Percentiles rank a stretch among this genome's conserved stretches.
Conservation (phyloP, 169 alveolate species). For the Amoebophrya sp. region DNA sequence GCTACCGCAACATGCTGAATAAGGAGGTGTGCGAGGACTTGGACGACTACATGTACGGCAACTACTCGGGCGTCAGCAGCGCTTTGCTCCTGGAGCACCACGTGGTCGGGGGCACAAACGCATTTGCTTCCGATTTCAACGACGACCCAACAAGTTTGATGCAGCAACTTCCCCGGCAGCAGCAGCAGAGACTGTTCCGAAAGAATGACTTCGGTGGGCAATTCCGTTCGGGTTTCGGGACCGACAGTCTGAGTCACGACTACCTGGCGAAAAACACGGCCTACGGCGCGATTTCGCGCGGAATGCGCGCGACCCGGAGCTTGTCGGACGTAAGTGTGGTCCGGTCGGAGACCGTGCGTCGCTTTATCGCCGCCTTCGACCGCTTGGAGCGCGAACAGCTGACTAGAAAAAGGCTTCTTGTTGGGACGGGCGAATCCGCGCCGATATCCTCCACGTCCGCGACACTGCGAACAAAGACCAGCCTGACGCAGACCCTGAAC, state of each 20-base stretch:
- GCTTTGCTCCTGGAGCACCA: no score
- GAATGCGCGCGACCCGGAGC: background rate
- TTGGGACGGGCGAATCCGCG: background rate
- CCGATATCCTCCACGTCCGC: no score
- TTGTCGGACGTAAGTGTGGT: background rate
- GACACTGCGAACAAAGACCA: background rate
- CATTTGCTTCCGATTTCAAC: no score
- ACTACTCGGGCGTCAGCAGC: no score
- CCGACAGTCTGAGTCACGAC: no score
- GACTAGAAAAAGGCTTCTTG: no score
- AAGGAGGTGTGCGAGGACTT: background rate
- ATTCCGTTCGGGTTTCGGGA: no score
- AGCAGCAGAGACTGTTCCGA: no score
- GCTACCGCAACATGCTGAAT: background rate
- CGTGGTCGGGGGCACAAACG: no score
- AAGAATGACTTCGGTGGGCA: no score
- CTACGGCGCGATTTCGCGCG: background rate
- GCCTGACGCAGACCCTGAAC: background rate
- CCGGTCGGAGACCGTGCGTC: background rate
- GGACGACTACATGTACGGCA: background rate
- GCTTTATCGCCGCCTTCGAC: background rate
- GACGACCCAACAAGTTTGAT: no score
- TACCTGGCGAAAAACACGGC: background rate
- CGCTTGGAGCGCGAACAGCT: background rate
- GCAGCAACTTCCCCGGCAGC: no score